A percentile compares a stretch with the other conserved stretches of the same genome.
These are phyloP conservation scores for Saprolegnia diclina DNA, from an alignment of 352 stramenopile genomes.

Conservation along the genomic window DNA sequence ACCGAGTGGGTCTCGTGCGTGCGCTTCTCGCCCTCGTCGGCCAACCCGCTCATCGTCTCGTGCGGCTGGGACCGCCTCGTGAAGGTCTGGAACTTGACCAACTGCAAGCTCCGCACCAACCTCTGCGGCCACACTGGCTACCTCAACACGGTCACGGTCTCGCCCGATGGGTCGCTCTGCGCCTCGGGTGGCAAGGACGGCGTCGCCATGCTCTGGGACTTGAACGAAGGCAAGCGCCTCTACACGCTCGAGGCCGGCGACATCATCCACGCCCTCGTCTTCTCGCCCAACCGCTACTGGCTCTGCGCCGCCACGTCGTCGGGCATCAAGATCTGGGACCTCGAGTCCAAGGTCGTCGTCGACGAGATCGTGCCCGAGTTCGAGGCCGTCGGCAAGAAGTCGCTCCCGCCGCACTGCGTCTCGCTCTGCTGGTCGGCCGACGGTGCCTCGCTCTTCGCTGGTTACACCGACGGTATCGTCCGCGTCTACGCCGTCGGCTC, in stretches of 20 bases:
- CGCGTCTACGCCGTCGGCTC: slow-evolving; percentile 89
- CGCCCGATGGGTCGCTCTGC: slow-evolving; percentile 98
- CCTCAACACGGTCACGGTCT: slow-evolving; percentile 99
- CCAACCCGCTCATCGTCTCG: slow-evolving; percentile 97
- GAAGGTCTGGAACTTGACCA: slow-evolving; percentile 99
- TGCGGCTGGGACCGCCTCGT: slow-evolving; percentile 99
- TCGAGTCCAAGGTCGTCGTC: slow-evolving; percentile 99
- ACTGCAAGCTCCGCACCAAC: slow-evolving; percentile 99
- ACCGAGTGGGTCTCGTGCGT: slow-evolving; percentile 99
- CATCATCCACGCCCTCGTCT: slow-evolving; percentile 96
- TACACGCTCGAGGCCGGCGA: slow-evolving; percentile 98
- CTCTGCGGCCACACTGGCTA: slow-evolving; percentile 98
- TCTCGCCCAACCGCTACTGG: slow-evolving; percentile 99
- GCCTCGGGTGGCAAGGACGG: slow-evolving; percentile 99
- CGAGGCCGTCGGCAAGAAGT: slow-evolving; percentile 90
- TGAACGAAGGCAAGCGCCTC: slow-evolving; percentile 99
- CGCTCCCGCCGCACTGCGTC: slow-evolving; percentile 92
- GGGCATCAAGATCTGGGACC: slow-evolving; percentile 99
- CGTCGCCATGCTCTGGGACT: slow-evolving; percentile 99
- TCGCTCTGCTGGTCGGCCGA: slow-evolving; percentile 98
- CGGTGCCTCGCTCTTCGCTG: slow-evolving; percentile 97
- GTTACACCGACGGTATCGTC: slow-evolving; percentile 98
- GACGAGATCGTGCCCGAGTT: slow-evolving; percentile 95
- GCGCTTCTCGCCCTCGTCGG: slow-evolving; percentile 95
- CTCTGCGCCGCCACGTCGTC: slow-evolving; percentile 97